Evolutionary conservation across 306 rosid species (phyloP).

Genomic region (Trichosanthes cucumerina): DNA sequence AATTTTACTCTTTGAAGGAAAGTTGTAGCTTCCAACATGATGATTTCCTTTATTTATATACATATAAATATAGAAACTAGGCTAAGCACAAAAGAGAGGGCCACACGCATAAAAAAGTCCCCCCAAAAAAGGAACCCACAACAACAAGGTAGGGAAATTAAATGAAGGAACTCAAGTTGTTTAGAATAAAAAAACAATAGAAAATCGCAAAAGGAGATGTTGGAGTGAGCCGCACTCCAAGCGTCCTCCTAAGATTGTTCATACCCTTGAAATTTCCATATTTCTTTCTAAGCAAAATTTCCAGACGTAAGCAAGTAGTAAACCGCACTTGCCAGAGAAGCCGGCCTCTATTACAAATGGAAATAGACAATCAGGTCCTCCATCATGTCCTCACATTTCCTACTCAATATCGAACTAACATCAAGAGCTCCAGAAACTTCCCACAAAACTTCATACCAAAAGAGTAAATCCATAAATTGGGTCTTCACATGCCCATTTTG

Average conservation of each 20-base stretch:
- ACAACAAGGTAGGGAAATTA: background rate
- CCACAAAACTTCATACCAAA: background rate
- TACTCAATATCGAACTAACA: background rate
- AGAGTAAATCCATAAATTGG: background rate
- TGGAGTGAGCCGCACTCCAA: background rate
- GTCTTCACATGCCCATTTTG: background rate
- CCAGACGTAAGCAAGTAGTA: background rate
- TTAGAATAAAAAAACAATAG: background rate
- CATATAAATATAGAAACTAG: background rate
- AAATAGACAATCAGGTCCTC: background rate
- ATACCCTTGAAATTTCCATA: background rate
- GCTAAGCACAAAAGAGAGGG: background rate
- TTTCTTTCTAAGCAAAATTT: background rate
- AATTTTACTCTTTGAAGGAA: background rate
- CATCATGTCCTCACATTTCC: background rate
- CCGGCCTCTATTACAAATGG: background rate
- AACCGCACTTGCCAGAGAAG: background rate
- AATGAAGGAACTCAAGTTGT: background rate
- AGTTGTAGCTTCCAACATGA: background rate
- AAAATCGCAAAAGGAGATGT: background rate
- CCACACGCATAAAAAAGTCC: background rate
- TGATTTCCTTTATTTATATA: background rate
- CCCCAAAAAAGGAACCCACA: background rate
- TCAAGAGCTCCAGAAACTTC: background rate
- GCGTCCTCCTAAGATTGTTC: background rate